Evolutionary conservation across 1,139 yeast species (phyloP).

Genomic region (Spathaspora sp.): DNA sequence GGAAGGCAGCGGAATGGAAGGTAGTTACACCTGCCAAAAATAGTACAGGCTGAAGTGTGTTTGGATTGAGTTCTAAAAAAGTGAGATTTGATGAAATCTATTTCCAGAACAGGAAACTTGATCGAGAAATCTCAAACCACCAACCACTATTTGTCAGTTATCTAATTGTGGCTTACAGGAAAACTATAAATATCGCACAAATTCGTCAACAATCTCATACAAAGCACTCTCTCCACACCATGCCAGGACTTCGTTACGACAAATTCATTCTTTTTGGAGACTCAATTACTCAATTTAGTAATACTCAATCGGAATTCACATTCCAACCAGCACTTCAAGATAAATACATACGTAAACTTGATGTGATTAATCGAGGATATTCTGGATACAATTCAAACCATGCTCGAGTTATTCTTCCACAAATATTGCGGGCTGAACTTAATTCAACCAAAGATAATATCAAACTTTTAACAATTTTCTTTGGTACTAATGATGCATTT

Average conservation of each 20-base stretch:
- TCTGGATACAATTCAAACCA: slow-evolving; percentile 62
- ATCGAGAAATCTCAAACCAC: too few species aligned
- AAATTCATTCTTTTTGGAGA: slow-evolving; percentile 67
- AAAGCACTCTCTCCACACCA: not conserved
- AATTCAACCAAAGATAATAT: slow-evolving; percentile 25
- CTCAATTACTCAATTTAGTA: slow-evolving; percentile 61
- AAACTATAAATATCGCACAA: not conserved
- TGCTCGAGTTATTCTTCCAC: slow-evolving; percentile 46
- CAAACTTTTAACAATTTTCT: slow-evolving; percentile 55
- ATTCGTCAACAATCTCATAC: not conserved
- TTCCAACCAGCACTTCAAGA: slow-evolving; percentile 53
- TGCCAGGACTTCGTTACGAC: slow-evolving; percentile 24
- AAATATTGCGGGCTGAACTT: slow-evolving; percentile 45
- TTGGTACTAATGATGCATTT: slow-evolving; percentile 76
- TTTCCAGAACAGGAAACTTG: too few species aligned
- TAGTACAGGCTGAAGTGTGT: too few species aligned
- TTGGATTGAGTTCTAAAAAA: not conserved
- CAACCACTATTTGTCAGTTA: not conserved
- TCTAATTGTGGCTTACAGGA: not conserved
- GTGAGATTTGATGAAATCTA: not conserved
- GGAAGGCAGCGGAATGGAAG: not conserved
- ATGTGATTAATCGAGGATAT: slow-evolving; percentile 59
- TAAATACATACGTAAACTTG: slow-evolving; percentile 50
- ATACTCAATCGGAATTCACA: slow-evolving; percentile 37
- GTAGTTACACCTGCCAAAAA: too few species aligned